Percentiles rank a stretch among this genome's conserved stretches.
phyloP scores from a whole-genome alignment of 2,329 filamentous ascomycete species.

The Botrytis pseudocinerea region DNA sequence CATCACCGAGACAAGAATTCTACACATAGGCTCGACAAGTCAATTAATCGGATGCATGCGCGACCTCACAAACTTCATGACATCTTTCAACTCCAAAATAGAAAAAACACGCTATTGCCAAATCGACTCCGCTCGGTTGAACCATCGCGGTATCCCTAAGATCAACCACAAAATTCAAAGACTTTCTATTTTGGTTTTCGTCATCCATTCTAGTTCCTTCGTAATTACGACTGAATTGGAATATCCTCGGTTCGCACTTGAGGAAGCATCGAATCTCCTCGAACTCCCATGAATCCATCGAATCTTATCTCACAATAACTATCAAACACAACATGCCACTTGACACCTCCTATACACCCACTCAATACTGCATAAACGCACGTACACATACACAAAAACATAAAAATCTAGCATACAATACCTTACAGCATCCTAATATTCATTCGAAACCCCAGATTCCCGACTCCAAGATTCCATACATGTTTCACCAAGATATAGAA shows the following conservation, averaged over 20 bases:
- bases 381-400: too few relatives aligned
- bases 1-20: background rate
- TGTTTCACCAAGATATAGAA: too few relatives aligned
- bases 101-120: background rate
- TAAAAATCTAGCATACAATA: too few relatives aligned
- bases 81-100: background rate
- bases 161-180: background rate
- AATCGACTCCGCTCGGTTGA: background rate
- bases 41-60: rapidly evolving
- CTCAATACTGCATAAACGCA: background rate
- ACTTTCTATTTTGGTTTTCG: background rate
- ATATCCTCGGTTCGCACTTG: background rate
- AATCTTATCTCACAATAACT: background rate
- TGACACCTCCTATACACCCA: background rate
- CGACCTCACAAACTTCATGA: background rate
- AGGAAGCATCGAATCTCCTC: background rate
- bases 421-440: too few relatives aligned
- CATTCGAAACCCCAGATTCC: too few relatives aligned
- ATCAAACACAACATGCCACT: background rate
- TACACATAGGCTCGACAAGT: background rate
- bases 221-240: background rate
- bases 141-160: background rate
- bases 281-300: background rate
- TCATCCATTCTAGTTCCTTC: background rate
- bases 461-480: too few relatives aligned